phyloP scores from a whole-genome alignment of 164 flowering plant genomes.

The Nelumbo lutea region DNA sequence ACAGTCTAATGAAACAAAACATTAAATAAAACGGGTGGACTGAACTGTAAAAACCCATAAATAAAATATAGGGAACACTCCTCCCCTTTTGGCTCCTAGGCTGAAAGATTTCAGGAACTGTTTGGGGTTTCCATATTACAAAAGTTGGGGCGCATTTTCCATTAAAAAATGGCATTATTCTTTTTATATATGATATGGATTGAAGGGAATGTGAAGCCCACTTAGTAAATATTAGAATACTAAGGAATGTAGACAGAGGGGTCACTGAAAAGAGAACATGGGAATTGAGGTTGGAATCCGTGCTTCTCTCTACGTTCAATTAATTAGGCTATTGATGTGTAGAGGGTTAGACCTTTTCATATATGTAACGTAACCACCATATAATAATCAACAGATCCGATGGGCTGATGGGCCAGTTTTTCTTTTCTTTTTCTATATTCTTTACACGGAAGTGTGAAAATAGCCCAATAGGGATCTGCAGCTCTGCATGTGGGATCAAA shows the following conservation, averaged over 20 bases:
- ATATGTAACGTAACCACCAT: background rate
- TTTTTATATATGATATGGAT: background rate
- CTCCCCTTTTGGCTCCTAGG: no score
- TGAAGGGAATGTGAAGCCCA: conserved; percentile 6
- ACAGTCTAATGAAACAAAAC: background rate
- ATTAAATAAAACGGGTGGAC: background rate
- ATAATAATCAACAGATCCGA: background rate
- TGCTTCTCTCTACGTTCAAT: conserved; percentile 5
- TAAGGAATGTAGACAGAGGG: conserved; percentile 3
- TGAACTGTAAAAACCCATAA: no score
- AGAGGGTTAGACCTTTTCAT: background rate
- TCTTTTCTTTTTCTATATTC: no score
- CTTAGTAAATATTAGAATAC: background rate
- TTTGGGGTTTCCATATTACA: background rate
- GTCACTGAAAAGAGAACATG: conserved; percentile 6
- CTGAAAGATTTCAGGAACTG: no score
- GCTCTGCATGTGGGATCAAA: background rate
- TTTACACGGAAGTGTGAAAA: no score
- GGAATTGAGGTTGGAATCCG: conserved; percentile 1
- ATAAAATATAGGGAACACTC: no score
- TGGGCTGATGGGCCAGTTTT: no score
- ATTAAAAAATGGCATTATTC: background rate
- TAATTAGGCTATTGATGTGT: background rate
- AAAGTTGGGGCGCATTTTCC: conserved; percentile 1
- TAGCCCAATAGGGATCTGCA: background rate